Base-by-base conservation (phyloP, 2,329 filamentous ascomycete genomes). In the Sphaerulina vaccinii region DNA sequence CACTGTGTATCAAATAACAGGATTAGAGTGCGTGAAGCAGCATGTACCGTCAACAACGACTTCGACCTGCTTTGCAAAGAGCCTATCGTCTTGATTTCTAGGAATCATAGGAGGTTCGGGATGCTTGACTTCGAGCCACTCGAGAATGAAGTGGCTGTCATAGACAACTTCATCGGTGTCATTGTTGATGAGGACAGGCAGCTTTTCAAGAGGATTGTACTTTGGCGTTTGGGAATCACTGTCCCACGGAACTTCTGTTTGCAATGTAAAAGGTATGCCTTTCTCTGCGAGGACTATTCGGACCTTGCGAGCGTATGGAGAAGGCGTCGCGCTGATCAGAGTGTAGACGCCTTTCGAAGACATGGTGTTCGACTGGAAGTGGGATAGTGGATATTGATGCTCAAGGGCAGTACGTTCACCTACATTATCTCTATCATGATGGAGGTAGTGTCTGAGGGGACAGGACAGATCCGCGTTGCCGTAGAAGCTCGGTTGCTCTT, bases 221-320 rank as follows among this genome's bases (percentile, higher is more conserved):
- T 61, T 52, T 1, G 70, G 69, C 10, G 68, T 73, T 40, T 68
- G 47, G 1, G 71, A 74, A 3, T 66, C 66, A 15, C 56, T 60
- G 59, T 74, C 65, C 71, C 72, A 74, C 0, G 71, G 72, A 1
- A 75, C 71, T 62, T 74, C 72, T 29, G 70, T 73, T 39, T 70
- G 61, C 23, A 75, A 63, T 1, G 50, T 58, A 63, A 74, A 74
- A 2, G 71, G 68, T 18, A 75, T 68, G 49, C 47, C 40, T 57
- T 74, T 74, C 18, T 74, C 67, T 33, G 56, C 51, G 5, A 73
- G 65, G 3, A 65, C 65, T 27, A 74, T 73, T 56, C 71, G 67
- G 35, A 72, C 68, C 64, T 74, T 73, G 37, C 71, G 68, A 7
- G 71, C 70, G 55, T 71, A 73, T 7, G 70, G 70, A 2, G 68